Conservation (phyloP, 331 rosid genomes). For the Rosa hybrid region DNA sequence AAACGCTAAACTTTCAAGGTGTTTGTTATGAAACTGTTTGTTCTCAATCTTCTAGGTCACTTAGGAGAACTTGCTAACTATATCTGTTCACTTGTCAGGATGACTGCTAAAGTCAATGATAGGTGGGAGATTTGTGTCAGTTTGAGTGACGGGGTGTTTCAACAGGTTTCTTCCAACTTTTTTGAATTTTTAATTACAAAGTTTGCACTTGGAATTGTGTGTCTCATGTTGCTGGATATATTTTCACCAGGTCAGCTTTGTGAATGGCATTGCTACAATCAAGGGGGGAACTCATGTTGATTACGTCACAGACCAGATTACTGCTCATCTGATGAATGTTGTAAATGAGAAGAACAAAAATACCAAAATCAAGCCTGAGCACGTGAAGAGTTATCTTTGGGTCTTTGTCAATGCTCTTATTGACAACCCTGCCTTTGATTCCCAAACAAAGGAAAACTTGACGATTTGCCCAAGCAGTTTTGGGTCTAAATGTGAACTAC, state of each 20-base stretch:
- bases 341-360: slow-evolving; percentile 86
- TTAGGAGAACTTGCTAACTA: slow-evolving; percentile 10
- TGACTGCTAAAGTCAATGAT: slow-evolving; percentile 58
- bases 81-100: slow-evolving; percentile 35
- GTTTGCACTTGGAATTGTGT: neutral
- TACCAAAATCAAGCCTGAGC: slow-evolving; percentile 82
- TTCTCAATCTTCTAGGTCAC: neutral
- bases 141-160: slow-evolving; percentile 84
- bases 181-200: slow-evolving; percentile 3
- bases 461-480: slow-evolving; percentile 75
- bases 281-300: slow-evolving; percentile 98
- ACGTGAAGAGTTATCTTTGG: slow-evolving; percentile 83
- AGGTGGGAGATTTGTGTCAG: slow-evolving; percentile 90
- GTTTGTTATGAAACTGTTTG: neutral
- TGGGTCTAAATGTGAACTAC: slow-evolving; percentile 79
- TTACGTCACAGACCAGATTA: slow-evolving; percentile 65
- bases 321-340: slow-evolving; percentile 57
- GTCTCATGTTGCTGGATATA: slow-evolving; percentile 4
- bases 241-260: slow-evolving; percentile 77
- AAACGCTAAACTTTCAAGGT: slow-evolving; percentile 61
- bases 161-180: slow-evolving; percentile 50
- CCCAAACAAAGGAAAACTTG: slow-evolving; percentile 84
- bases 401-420: slow-evolving; percentile 86
- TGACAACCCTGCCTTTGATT: slow-evolving; percentile 92
- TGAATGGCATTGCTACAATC: slow-evolving; percentile 71